A percentile compares a stretch with the other conserved stretches of the same genome.
Conservation (phyloP, 2,329 filamentous ascomycete species). For the Cercospora citrullina region DNA sequence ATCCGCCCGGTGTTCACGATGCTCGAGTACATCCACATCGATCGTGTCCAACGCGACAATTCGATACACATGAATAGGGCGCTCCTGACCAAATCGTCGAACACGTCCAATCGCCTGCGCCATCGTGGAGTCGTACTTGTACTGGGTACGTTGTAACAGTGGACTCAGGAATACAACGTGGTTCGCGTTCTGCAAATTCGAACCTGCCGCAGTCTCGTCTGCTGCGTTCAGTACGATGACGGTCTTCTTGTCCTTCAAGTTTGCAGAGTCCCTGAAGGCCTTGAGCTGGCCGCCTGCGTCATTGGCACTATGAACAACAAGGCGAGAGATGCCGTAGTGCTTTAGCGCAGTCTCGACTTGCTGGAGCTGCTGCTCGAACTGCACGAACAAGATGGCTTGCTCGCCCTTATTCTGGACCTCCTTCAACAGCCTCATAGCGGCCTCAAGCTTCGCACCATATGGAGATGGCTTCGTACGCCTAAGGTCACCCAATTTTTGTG, state of each 20-base stretch:
- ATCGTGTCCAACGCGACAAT: constrained; percentile 77
- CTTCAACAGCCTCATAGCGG: constrained; percentile 49
- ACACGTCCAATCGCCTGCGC: constrained; percentile 64
- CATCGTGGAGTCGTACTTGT: constrained; percentile 60
- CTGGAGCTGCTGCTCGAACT: constrained; percentile 50
- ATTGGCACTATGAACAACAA: constrained; percentile 40
- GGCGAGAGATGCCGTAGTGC: constrained; percentile 36
- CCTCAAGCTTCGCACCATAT: constrained; percentile 52
- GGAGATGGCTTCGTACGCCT: constrained; percentile 16
- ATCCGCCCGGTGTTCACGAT: constrained; percentile 41
- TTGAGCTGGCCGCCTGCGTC: constrained; percentile 26
- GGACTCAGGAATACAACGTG: constrained; percentile 65
- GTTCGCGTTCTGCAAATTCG: constrained; percentile 63
- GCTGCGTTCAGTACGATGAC: constrained; percentile 60
- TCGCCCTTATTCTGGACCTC: constrained; percentile 44
- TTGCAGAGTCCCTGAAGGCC: constrained; percentile 26
- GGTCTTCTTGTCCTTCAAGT: constrained; percentile 38
- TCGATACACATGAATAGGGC: constrained; percentile 62
- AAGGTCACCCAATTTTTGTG: constrained; percentile 40
- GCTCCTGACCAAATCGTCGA: constrained; percentile 59
- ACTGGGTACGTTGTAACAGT: constrained; percentile 51
- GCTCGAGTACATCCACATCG: constrained; percentile 51
- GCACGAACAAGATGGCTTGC: constrained; percentile 58
- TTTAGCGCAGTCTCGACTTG: constrained; percentile 41
- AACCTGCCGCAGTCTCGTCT: constrained; percentile 59